phyloP scores from a whole-genome alignment of 805 yeast genomes.

The Yarrowia sp. region DNA sequence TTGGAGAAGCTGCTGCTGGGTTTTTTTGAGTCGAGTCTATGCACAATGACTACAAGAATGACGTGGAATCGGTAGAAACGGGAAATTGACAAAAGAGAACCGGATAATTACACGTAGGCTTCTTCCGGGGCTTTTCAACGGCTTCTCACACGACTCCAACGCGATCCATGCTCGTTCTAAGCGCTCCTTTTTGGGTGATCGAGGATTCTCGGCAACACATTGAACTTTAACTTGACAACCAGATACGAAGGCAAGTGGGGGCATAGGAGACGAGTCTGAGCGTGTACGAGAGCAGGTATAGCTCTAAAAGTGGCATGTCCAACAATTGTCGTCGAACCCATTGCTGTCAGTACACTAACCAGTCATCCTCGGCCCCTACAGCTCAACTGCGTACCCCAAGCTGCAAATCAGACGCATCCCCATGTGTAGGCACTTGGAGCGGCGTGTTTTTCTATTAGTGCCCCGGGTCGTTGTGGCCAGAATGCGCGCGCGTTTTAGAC shows the following conservation, averaged over 20 bases:
- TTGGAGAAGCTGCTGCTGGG: not conserved
- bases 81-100: no score
- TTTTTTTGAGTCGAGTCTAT: not conserved
- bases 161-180: not conserved
- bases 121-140: no score
- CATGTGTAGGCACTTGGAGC: not conserved
- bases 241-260: not conserved
- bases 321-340: no score
- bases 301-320: no score
- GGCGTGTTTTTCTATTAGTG: no score
- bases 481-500: not conserved
- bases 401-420: no score
- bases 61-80: no score
- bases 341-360: not conserved
- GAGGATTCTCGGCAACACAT: constrained; percentile 4
- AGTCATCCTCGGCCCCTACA: not conserved
- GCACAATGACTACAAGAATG: not conserved
- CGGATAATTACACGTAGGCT: no score
- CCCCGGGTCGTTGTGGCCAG: not conserved
- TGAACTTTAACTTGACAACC: not conserved
- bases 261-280: not conserved
- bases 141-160: no score
- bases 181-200: not conserved
- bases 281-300: no score
- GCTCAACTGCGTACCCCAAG: not conserved